phyloP scores from a whole-genome alignment of 2,329 filamentous ascomycete species.

The Tolypocladium tundrense region DNA sequence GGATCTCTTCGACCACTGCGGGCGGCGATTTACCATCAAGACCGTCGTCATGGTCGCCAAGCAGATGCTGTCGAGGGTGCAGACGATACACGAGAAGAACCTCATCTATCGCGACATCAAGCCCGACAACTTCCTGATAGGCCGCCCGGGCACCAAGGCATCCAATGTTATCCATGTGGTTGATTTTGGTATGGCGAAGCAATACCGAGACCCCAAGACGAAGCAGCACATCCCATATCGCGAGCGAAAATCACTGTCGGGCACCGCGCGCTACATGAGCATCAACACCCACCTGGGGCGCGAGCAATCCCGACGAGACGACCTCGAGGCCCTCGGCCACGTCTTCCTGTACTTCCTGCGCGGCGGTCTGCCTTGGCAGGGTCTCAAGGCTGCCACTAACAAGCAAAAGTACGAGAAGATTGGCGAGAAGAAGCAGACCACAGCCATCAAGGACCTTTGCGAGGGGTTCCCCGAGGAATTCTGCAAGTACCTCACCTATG shows the following conservation, averaged over 20 bases:
- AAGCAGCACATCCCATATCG: conserved; percentile 98
- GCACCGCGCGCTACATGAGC: conserved; percentile 97
- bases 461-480: conserved; percentile 96
- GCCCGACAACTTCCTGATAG: conserved; percentile 97
- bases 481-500: conserved; percentile 94
- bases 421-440: conserved; percentile 99
- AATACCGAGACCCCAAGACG: conserved; percentile 96
- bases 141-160: conserved; percentile 82
- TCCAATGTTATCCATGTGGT: conserved; percentile 98
- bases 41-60: conserved; percentile 99
- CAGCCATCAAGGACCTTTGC: conserved; percentile 90
- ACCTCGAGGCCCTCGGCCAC: conserved; percentile 77
- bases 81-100: conserved; percentile 95
- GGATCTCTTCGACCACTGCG: conserved; percentile 96
- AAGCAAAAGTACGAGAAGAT: conserved; percentile 99
- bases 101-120: conserved; percentile 99
- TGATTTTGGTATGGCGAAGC: conserved; percentile 99
- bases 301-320: conserved; percentile 91
- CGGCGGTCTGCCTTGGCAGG: conserved; percentile 63
- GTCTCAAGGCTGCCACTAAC: conserved; percentile 62
- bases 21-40: conserved; percentile 89
- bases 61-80: conserved; percentile 94
- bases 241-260: conserved; percentile 92
- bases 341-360: conserved; percentile 67
- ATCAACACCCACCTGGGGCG: conserved; percentile 98